Conservation (phyloP, 106 monocot species). For the Dendrobium catenatum region DNA sequence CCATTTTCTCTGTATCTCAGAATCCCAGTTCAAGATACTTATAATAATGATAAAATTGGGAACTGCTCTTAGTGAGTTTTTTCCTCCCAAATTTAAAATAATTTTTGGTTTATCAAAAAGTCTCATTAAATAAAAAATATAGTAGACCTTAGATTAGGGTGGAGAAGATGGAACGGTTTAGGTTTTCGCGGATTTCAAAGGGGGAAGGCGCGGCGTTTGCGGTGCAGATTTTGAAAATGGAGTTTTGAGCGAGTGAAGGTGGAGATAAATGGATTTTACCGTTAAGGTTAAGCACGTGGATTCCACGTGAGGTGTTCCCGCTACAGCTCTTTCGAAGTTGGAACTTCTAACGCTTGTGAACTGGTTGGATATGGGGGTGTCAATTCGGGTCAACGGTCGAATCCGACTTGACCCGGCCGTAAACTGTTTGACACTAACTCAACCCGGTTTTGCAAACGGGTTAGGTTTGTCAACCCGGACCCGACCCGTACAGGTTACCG, state of each 20-base stretch:
- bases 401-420: too few species aligned
- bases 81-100: neutral
- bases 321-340: conserved; percentile 5
- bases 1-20: neutral
- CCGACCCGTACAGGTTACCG: too few species aligned
- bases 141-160: neutral
- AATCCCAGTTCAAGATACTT: neutral
- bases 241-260: neutral
- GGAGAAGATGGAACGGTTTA: neutral
- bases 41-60: neutral
- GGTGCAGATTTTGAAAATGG: conserved; percentile 14
- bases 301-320: neutral
- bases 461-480: too few species aligned
- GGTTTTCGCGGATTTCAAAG: neutral
- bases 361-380: neutral
- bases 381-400: too few species aligned
- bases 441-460: too few species aligned
- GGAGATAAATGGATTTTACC: conserved; percentile 10
- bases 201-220: conserved; percentile 15
- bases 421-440: too few species aligned
- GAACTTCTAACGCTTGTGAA: neutral
- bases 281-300: conserved; percentile 22
- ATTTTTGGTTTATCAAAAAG: neutral
- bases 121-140: neutral
- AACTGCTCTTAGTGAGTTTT: neutral